Conservation (phyloP, 257 asterid species). For the Nemophila menziesii region DNA sequence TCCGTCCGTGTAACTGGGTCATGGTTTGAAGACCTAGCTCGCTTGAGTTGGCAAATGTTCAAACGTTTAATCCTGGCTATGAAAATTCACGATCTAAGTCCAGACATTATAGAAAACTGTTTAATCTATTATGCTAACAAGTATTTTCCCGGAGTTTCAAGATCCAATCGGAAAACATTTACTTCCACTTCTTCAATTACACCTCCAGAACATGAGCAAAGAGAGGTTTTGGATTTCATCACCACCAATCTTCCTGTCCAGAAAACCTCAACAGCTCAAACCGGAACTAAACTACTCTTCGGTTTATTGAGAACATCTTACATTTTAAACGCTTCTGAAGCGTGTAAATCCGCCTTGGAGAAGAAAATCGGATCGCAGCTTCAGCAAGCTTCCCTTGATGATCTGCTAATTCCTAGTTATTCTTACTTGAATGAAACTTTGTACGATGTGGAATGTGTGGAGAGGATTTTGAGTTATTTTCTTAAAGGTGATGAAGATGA, state of each 20-base stretch:
- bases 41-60: constrained; percentile 43
- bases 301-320: constrained; percentile 73
- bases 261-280: constrained; percentile 26
- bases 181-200: constrained; percentile 20
- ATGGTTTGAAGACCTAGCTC: constrained; percentile 75
- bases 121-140: constrained; percentile 63
- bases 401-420: constrained; percentile 84
- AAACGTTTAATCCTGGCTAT: constrained; percentile 50
- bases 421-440: constrained; percentile 84
- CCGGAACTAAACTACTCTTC: constrained; percentile 45
- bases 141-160: constrained; percentile 71
- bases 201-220: constrained; percentile 67
- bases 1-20: constrained; percentile 15
- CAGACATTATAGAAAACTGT: constrained; percentile 74
- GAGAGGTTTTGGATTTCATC: constrained; percentile 71
- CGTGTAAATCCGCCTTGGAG: constrained; percentile 50
- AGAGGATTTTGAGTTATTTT: constrained; percentile 58
- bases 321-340: constrained; percentile 66
- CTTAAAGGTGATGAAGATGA: constrained; percentile 39
- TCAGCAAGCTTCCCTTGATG: constrained; percentile 81
- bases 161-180: constrained; percentile 47
- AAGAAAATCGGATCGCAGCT: constrained; percentile 74
- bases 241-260: constrained; percentile 50
- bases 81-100: constrained; percentile 49
- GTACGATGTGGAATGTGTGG: constrained; percentile 87